Evolutionary conservation across 2,329 filamentous ascomycete genomes (phyloP).

Genomic region (Cercospora sesami): DNA sequence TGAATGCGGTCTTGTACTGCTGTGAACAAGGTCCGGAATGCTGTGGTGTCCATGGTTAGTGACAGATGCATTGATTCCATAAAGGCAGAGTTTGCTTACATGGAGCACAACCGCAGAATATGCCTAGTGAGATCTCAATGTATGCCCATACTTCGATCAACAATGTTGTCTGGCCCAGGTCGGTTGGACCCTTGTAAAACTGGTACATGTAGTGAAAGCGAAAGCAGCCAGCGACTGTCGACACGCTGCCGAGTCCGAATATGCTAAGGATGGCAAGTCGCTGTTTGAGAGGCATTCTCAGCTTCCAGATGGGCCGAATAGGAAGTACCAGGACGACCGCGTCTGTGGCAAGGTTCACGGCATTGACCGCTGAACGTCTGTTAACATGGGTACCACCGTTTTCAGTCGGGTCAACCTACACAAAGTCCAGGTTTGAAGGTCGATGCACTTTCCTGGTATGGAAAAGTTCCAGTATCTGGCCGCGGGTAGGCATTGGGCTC

Average conservation of each 20-base stretch:
- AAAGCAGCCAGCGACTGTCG: constrained; percentile 6
- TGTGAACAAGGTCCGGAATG: neutral
- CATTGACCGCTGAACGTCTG: neutral
- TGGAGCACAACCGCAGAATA: constrained; percentile 9
- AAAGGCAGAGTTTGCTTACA: neutral
- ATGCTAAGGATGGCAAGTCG: constrained; percentile 11
- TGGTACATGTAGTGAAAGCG: constrained; percentile 3
- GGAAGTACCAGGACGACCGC: neutral
- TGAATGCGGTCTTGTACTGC: neutral
- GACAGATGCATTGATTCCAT: neutral
- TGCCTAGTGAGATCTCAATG: constrained; percentile 4
- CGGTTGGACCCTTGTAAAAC: neutral
- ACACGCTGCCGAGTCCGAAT: constrained; percentile 4
- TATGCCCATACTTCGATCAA: constrained; percentile 2
- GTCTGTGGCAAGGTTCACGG: neutral
- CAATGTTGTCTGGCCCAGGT: neutral
- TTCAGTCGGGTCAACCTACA: neutral
- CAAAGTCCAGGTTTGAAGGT: neutral
- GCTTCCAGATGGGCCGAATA: constrained; percentile 1
- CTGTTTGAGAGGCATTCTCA: constrained; percentile 5
- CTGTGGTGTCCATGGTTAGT: neutral
- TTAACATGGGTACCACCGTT: neutral
- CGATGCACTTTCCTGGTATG: neutral
- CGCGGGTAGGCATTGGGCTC: neutral
- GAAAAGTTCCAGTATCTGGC: neutral